A percentile compares a stretch with the other conserved stretches of the same genome.
These are phyloP conservation scores for Dimocarpus longan DNA, from an alignment of 345 rosid genomes.

Conservation along the genomic window DNA sequence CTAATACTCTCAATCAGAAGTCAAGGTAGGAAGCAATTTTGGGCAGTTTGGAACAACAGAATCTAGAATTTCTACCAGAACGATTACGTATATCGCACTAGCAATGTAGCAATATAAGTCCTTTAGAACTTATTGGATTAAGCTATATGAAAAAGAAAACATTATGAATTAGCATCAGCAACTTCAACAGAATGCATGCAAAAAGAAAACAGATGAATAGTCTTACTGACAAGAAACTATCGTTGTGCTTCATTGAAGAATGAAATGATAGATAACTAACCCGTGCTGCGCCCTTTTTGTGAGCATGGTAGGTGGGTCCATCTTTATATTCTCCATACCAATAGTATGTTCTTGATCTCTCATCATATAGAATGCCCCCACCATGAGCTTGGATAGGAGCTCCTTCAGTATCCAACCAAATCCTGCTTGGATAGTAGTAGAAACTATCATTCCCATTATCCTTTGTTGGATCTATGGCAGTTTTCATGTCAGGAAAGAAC, in stretches of 20 bases:
- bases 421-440: conserved; percentile 67
- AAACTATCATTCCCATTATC: conserved; percentile 54
- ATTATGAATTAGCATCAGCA: conserved; percentile 16
- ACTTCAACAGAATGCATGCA: conserved; percentile 9
- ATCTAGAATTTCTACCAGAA: background rate
- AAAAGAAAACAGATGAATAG: background rate
- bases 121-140: background rate
- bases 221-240: background rate
- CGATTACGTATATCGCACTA: background rate
- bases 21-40: background rate
- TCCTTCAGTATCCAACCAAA: conserved; percentile 93
- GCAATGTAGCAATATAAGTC: background rate
- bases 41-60: background rate
- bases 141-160: background rate
- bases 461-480: conserved; percentile 60
- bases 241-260: conserved; percentile 11
- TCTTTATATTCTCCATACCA: conserved; percentile 98
- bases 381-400: conserved; percentile 97
- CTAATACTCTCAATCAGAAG: background rate
- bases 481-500: conserved; percentile 75
- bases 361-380: conserved; percentile 75
- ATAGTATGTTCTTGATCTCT: conserved; percentile 58
- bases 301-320: conserved; percentile 84
- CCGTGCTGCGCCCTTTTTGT: conserved; percentile 79
- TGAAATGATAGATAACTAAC: conserved; percentile 45